These are phyloP conservation scores for Pseudomassariella vexata DNA, from an alignment of 2,329 filamentous ascomycete species.

Conservation along the genomic window DNA sequence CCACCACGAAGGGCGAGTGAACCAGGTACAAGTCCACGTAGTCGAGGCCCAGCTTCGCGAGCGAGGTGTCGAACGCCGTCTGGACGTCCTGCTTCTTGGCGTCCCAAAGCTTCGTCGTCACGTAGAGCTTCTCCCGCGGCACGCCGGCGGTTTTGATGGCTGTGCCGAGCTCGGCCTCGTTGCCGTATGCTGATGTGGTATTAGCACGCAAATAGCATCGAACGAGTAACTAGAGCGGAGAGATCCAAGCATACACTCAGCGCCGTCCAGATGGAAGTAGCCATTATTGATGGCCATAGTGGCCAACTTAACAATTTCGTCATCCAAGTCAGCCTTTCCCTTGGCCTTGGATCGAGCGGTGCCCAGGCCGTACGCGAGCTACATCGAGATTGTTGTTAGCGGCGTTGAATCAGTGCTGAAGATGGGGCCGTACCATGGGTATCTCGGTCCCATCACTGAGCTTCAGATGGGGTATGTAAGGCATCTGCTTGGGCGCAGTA, in stretches of 20 bases:
- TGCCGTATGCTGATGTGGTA: conserved; percentile 44
- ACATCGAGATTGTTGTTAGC: conserved; percentile 7
- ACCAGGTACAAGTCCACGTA: conserved; percentile 70
- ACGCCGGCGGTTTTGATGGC: conserved; percentile 64
- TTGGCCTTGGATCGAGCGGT: conserved; percentile 58
- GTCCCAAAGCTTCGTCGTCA: conserved; percentile 54
- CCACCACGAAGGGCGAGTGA: conserved; percentile 50
- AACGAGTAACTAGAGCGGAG: not conserved
- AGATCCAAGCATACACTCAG: conserved; percentile 50
- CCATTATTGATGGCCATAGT: conserved; percentile 63
- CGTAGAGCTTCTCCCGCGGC: conserved; percentile 62
- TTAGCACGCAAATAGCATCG: not conserved
- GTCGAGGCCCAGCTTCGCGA: conserved; percentile 60
- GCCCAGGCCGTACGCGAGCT: conserved; percentile 69
- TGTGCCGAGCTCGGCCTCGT: conserved; percentile 64
- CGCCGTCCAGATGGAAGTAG: conserved; percentile 69
- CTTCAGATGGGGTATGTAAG: conserved; percentile 52
- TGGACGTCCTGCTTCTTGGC: conserved; percentile 32
- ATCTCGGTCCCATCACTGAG: conserved; percentile 71
- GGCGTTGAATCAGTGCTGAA: conserved; percentile 1
- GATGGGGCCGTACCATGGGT: conserved; percentile 56
- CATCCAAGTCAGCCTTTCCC: conserved; percentile 45
- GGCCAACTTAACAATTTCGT: conserved; percentile 41
- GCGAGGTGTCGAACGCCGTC: conserved; percentile 51
- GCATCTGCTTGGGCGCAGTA: conserved; percentile 32